Evolutionary conservation across 2,329 filamentous ascomycete species (phyloP), one percentile per base, ranked within the genome.

Genomic region (Fusarium aywerte): DNA sequence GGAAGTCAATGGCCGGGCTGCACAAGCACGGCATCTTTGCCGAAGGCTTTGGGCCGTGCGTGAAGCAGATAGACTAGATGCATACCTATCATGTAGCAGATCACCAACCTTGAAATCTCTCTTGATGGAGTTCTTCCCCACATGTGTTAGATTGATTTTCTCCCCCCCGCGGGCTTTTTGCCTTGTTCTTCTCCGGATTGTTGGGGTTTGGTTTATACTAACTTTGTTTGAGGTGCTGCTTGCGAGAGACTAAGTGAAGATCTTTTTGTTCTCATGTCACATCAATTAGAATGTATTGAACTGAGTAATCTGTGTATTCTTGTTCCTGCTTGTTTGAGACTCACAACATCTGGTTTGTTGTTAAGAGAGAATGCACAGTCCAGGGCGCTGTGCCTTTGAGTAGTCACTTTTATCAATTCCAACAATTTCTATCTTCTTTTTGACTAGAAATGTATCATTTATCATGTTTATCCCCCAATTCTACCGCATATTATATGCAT

Each of bases 1-100:
- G 59, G 59, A 62, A 43, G 20, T 56, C 59, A 43, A 62, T 56
- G 48, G 11, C 58, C 59, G 57, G 38, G 27, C 27, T 31, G 47
- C 25, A 44, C n/a, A 48, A 16, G 18, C 8, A 39, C 36, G 29
- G 33, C 45, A 35, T 31, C 27, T 61, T 31, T 29, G 25, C n/a
- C 29, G 20, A 5, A 2, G 20, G 3, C 10, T 27, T 43, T 18
- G 13, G 54, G 18, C 40, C 40, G 43, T 63, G 43, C 32, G 43
- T 35, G 32, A 35, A 35, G 25, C n/a, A 43, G n/a, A n/a, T 43
- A 18, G 25, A 29, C 9, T 15, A 42, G 39, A 25, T n/a, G 8
- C 15, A 25, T 25, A 42, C 21, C 16, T 15, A 23, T n/a, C n/a
- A n/a, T n/a, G n/a, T 15, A 44, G 42, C n/a, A 47, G 57, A 56